phyloP scores from a whole-genome alignment of 139 green algal species.

The Closterium sp. region DNA sequence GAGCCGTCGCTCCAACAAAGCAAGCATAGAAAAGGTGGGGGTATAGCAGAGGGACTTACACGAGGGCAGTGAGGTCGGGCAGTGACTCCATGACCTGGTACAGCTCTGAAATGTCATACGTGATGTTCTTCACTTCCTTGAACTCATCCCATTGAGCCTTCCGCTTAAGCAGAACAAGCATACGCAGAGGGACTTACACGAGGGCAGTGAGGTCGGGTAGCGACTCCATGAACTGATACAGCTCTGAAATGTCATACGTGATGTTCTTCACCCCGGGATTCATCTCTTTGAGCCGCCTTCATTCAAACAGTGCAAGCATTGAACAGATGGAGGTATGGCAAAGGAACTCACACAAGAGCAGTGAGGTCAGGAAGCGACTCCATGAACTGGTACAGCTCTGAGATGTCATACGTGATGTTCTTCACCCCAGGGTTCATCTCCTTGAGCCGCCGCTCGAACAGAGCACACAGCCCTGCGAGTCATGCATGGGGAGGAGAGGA shows the following conservation, averaged over 20 bases:
- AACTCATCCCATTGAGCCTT: slow-evolving; percentile 62
- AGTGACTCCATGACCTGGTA: slow-evolving; percentile 59
- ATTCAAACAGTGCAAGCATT: slow-evolving; percentile 60
- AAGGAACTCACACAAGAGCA: slow-evolving; percentile 48
- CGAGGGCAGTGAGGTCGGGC: slow-evolving; percentile 14
- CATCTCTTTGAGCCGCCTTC: slow-evolving; percentile 62
- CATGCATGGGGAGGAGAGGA: not conserved
- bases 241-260: slow-evolving; percentile 69
- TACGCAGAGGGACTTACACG: slow-evolving; percentile 48
- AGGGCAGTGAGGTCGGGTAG: slow-evolving; percentile 50
- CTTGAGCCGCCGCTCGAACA: slow-evolving; percentile 69
- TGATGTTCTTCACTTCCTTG: slow-evolving; percentile 56
- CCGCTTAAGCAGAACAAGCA: slow-evolving; percentile 57
- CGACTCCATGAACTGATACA: slow-evolving; percentile 65
- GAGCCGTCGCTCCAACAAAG: too few relatives aligned
- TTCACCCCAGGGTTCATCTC: slow-evolving; percentile 63
- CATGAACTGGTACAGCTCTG: slow-evolving; percentile 65
- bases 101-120: slow-evolving; percentile 65
- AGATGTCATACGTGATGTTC: slow-evolving; percentile 71
- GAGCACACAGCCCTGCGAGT: slow-evolving; percentile 57
- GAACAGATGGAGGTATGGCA: too few relatives aligned
- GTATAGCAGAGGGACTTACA: not conserved
- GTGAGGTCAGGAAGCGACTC: slow-evolving; percentile 56
- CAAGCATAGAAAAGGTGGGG: too few relatives aligned
- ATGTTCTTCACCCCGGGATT: slow-evolving; percentile 62